Conservation (phyloP, 345 rosid species). For the Citrus glauca region DNA sequence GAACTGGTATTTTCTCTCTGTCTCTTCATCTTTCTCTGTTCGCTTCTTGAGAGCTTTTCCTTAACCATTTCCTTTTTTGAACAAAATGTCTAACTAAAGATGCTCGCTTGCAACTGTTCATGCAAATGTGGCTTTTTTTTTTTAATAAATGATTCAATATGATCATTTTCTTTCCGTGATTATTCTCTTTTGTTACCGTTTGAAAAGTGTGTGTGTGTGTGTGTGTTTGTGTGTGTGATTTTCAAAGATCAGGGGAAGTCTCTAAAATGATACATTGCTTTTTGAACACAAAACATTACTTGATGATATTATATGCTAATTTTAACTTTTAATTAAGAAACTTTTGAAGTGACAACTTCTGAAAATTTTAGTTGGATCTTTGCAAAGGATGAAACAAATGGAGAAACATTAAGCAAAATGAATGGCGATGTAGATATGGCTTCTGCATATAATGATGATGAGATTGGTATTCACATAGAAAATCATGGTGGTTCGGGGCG, state of each 20-base stretch:
- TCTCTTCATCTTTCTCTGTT: neutral
- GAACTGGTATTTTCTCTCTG: neutral
- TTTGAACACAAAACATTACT: too few relatives aligned
- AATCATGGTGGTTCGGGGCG: neutral
- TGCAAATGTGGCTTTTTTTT: neutral
- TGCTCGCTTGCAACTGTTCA: neutral
- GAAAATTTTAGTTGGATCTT: neutral
- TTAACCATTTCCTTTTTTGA: too few relatives aligned
- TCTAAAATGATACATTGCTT: neutral
- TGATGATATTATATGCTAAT: neutral
- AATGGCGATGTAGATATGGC: neutral
- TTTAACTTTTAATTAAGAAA: neutral
- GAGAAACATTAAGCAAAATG: neutral
- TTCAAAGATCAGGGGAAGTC: neutral
- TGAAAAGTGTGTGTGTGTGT: neutral
- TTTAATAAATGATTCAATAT: neutral
- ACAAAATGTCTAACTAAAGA: too few relatives aligned
- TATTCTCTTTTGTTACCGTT: neutral
- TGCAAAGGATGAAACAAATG: slow-evolving; percentile 25
- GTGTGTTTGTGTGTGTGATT: too few relatives aligned
- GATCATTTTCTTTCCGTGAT: neutral
- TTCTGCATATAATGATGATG: neutral
- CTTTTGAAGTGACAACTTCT: neutral
- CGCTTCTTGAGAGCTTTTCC: neutral
- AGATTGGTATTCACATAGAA: neutral